Conservation (phyloP, 805 yeast genomes). For the Candida ipomoeae region DNA sequence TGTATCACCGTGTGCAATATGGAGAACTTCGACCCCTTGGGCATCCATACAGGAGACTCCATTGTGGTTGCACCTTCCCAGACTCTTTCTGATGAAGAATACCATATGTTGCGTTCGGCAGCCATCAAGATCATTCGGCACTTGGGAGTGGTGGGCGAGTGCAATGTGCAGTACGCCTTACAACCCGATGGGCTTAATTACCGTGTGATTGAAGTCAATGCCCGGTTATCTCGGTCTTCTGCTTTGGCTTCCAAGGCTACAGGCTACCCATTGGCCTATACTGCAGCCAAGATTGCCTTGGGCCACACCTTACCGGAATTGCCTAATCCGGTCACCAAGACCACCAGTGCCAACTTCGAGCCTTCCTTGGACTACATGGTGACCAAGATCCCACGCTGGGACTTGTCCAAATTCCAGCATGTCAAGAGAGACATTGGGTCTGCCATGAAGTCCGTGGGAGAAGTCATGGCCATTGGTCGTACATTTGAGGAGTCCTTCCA, state of each 20-base stretch:
- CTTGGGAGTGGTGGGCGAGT: conserved; percentile 97
- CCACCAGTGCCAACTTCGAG: conserved; percentile 94
- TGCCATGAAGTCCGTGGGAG: conserved; percentile 98
- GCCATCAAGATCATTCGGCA: conserved; percentile 97
- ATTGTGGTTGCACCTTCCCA: conserved; percentile 99
- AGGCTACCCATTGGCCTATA: conserved; percentile 97
- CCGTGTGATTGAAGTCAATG: conserved; percentile 96
- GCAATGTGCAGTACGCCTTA: conserved; percentile 95
- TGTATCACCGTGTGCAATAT: conserved; percentile 98
- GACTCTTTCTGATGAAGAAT: conserved; percentile 94
- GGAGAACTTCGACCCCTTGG: conserved; percentile 98
- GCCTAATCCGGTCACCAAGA: conserved; percentile 94
- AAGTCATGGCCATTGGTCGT: conserved; percentile 98
- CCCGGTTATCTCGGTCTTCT: conserved; percentile 93
- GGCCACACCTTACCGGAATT: conserved; percentile 93
- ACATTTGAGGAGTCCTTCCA: conserved; percentile 96
- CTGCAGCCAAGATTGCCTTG: conserved; percentile 95
- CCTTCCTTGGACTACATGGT: conserved; percentile 96
- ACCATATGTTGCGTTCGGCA: conserved; percentile 95
- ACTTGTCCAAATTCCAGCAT: conserved; percentile 89
- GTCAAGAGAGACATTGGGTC: conserved; percentile 93
- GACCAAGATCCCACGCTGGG: conserved; percentile 98
- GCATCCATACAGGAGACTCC: conserved; percentile 98
- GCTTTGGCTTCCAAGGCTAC: conserved; percentile 98
- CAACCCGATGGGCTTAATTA: conserved; percentile 95